These are phyloP conservation scores for Letharia lupina DNA, from an alignment of 495 filamentous ascomycete species.

Conservation along the genomic window DNA sequence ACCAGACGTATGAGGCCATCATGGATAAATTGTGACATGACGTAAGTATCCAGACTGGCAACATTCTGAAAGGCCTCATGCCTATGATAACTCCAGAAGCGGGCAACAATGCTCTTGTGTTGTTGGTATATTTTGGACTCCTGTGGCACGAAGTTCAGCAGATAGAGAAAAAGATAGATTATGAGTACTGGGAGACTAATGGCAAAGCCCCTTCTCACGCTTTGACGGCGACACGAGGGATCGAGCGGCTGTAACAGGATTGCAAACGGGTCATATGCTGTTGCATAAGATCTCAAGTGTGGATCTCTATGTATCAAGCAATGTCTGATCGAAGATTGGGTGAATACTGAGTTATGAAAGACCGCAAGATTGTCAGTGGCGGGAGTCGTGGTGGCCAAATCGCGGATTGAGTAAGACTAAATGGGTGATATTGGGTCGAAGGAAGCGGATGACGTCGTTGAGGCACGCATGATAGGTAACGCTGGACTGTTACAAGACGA, in stretches of 20 bases:
- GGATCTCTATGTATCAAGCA: background rate
- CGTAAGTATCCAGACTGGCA: background rate
- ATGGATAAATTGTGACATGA: constrained; percentile 2
- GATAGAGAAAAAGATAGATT: background rate
- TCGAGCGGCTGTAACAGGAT: background rate
- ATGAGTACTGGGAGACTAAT: background rate
- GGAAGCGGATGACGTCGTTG: background rate
- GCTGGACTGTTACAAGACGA: background rate
- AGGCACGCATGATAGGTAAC: background rate
- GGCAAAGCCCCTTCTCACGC: background rate
- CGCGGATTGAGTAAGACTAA: background rate
- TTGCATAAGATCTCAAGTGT: background rate
- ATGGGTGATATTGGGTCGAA: background rate
- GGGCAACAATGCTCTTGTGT: background rate
- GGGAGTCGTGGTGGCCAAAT: background rate
- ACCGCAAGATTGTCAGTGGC: background rate
- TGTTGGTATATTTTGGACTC: background rate
- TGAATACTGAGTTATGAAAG: background rate
- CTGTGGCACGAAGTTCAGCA: background rate
- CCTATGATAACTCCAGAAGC: background rate
- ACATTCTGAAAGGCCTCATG: background rate
- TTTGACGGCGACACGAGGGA: background rate
- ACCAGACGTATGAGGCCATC: background rate
- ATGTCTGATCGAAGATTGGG: background rate
- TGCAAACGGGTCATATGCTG: background rate